Percentiles rank a stretch among this genome's conserved stretches.
Evolutionary conservation across 2,329 filamentous ascomycete genomes (phyloP).

Genomic region (Claviceps paspali): DNA sequence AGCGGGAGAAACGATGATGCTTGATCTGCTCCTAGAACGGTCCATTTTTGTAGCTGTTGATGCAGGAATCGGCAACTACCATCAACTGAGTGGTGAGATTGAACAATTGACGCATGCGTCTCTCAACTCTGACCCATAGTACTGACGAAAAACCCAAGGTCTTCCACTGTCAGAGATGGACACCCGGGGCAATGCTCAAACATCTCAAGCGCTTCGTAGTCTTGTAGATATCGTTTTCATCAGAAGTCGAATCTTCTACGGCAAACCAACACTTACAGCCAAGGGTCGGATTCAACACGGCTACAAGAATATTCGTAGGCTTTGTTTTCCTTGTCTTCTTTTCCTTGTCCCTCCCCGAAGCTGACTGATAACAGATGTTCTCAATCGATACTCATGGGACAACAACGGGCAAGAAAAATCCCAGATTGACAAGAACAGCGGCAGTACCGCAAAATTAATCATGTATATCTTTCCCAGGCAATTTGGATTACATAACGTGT

Average conservation of each 20-base stretch:
- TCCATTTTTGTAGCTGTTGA: slow-evolving; percentile 56
- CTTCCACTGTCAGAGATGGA: slow-evolving; percentile 34
- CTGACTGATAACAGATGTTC: slow-evolving; percentile 44
- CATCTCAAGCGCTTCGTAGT: slow-evolving; percentile 9
- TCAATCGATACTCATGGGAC: slow-evolving; percentile 49
- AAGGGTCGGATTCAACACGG: slow-evolving; percentile 57
- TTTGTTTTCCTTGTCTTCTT: background rate
- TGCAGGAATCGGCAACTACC: slow-evolving; percentile 47
- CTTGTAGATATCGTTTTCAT: slow-evolving; percentile 57
- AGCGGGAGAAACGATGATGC: slow-evolving; percentile 62
- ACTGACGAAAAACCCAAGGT: slow-evolving; percentile 18
- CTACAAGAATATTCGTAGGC: slow-evolving; percentile 66
- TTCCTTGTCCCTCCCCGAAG: background rate
- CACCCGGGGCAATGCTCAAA: slow-evolving; percentile 1
- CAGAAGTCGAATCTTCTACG: slow-evolving; percentile 76
- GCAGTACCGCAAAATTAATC: slow-evolving; percentile 55
- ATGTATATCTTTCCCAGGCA: slow-evolving; percentile 91
- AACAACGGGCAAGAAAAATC: background rate
- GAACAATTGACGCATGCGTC: background rate
- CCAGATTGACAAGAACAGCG: slow-evolving; percentile 10
- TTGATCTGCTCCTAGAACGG: slow-evolving; percentile 60
- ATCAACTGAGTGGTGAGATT: slow-evolving; percentile 62
- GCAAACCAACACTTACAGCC: slow-evolving; percentile 54
- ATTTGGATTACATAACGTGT: slow-evolving; percentile 85
- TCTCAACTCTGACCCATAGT: background rate